Evolutionary conservation across 345 rosid genomes (phyloP).

Genomic region (Eutrema japonicum): DNA sequence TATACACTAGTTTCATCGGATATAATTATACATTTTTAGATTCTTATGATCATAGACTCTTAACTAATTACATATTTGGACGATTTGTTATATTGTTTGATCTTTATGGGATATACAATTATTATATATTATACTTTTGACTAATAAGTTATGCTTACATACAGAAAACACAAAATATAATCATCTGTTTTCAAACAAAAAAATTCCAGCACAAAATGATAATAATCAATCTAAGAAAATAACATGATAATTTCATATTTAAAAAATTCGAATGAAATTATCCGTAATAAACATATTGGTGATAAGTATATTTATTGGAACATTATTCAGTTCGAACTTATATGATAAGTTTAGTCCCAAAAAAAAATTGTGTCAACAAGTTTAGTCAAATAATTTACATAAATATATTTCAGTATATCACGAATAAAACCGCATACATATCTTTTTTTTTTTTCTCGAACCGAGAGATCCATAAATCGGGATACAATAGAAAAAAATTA

Average conservation of each 20-base stretch:
- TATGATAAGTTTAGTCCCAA: background rate
- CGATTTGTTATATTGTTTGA: background rate
- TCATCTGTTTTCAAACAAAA: too few species aligned
- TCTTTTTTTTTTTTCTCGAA: too few species aligned
- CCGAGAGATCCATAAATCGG: too few species aligned
- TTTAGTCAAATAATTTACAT: background rate
- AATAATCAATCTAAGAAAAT: too few species aligned
- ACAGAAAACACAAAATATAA: too few species aligned
- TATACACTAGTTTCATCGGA: background rate
- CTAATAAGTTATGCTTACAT: background rate
- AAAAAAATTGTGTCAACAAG: too few species aligned
- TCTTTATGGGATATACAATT: background rate
- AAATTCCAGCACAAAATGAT: too few species aligned
- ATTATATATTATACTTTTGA: background rate
- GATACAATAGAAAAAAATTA: background rate
- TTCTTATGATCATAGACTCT: background rate
- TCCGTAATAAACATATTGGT: too few species aligned
- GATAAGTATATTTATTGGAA: background rate
- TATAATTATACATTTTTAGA: background rate
- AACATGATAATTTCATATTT: too few species aligned
- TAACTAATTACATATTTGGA: background rate
- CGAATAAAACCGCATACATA: background rate
- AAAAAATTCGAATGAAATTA: too few species aligned
- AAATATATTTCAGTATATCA: background rate
- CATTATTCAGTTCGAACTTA: background rate